Percentiles rank a stretch among this genome's conserved stretches.
Conservation (phyloP, 2,329 filamentous ascomycete genomes). For the Pseudocercospora musae region DNA sequence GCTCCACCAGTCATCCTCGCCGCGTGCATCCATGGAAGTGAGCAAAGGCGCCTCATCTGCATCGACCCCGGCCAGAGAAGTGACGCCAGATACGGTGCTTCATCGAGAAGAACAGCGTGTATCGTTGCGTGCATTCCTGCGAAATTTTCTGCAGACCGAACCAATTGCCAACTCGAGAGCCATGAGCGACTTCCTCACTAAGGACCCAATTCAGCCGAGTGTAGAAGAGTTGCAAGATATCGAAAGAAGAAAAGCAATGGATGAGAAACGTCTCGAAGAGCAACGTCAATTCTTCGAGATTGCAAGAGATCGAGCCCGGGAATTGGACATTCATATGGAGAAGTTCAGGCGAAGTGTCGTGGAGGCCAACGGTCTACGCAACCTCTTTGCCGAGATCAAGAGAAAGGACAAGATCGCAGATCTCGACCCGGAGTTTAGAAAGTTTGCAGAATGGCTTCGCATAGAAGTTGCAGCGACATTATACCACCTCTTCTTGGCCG, state of each 20-base stretch:
- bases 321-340: conserved; percentile 98
- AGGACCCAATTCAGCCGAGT: conserved; percentile 67
- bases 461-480: conserved; percentile 96
- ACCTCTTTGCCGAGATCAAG: conserved; percentile 88
- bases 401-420: conserved; percentile 84
- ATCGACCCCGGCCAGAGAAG: conserved; percentile 15
- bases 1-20: conserved; percentile 27
- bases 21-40: conserved; percentile 34
- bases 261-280: conserved; percentile 85
- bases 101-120: conserved; percentile 88
- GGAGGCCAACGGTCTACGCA: conserved; percentile 80
- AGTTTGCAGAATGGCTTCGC: conserved; percentile 95
- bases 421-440: conserved; percentile 91
- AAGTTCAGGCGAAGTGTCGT: conserved; percentile 66
- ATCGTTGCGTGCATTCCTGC: conserved; percentile 85
- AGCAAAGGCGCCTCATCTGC: conserved; percentile 13
- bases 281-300: conserved; percentile 95
- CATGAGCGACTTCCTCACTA: conserved; percentile 78
- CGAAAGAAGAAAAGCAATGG: conserved; percentile 71
- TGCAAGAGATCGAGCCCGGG: conserved; percentile 80
- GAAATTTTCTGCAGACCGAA: conserved; percentile 78
- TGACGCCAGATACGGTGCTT: conserved; percentile 47
- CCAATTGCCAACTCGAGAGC: conserved; percentile 79
- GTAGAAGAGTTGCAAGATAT: conserved; percentile 86
- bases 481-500: conserved; percentile 94